Conservation (phyloP, 768 basidiomycete genomes). For the Pulveroboletus sp. region DNA sequence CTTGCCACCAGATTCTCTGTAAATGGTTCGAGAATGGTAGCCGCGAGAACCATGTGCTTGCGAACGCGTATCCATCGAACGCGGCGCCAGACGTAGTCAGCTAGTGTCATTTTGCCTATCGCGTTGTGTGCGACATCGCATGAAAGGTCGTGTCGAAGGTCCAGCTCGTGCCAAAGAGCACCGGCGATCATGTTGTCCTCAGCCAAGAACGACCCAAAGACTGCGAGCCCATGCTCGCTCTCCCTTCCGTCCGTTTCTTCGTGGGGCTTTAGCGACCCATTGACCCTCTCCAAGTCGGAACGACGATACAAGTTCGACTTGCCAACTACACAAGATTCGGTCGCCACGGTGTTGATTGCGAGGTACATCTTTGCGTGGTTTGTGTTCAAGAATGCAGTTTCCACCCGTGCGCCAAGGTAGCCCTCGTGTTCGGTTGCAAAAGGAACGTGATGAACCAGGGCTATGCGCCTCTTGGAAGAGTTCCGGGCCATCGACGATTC, state of each 20-base stretch:
- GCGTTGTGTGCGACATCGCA: conserved; percentile 87
- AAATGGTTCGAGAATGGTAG: conserved; percentile 87
- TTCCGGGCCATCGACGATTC: conserved; percentile 35
- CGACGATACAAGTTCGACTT: conserved; percentile 94
- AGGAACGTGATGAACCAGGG: conserved; percentile 93
- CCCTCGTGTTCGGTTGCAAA: conserved; percentile 72
- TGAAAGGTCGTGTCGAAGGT: conserved; percentile 82
- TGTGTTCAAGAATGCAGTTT: conserved; percentile 93
- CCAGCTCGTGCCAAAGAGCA: conserved; percentile 91
- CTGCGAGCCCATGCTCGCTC: conserved; percentile 53
- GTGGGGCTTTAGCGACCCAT: conserved; percentile 55
- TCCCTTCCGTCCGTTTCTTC: conserved; percentile 21
- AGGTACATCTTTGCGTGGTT: conserved; percentile 99
- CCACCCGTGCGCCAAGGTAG: conserved; percentile 74
- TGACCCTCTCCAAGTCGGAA: conserved; percentile 76
- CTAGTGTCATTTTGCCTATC: conserved; percentile 81
- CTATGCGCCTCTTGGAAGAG: conserved; percentile 48
- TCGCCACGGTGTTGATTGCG: conserved; percentile 81
- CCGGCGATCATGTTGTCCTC: conserved; percentile 98
- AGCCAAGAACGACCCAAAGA: conserved; percentile 85
- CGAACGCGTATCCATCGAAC: conserved; percentile 97
- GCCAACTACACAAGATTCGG: conserved; percentile 95
- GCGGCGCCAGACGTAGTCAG: conserved; percentile 82
- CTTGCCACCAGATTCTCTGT: conserved; percentile 81
- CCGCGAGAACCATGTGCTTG: conserved; percentile 85